Percentiles rank a stretch among this genome's conserved stretches.
Evolutionary conservation across 2,329 filamentous ascomycete species (phyloP).

Genomic region (Corynespora cassiicola): DNA sequence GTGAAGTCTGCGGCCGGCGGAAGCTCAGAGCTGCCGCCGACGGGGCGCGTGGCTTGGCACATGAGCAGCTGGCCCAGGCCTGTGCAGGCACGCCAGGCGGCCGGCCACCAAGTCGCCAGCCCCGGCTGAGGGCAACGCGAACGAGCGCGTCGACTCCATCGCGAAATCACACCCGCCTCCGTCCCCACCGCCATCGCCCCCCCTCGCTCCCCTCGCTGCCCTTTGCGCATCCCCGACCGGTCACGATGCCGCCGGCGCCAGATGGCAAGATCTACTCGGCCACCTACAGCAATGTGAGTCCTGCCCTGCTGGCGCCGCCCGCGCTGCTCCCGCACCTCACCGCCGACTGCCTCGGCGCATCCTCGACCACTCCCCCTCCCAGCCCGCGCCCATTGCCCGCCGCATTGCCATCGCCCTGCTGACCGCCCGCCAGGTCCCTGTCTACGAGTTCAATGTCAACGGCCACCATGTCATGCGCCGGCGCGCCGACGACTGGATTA

Average conservation of each 20-base stretch:
- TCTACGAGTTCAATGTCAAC: slow-evolving; percentile 91
- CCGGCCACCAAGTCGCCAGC: too few species aligned
- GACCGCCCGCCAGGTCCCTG: slow-evolving; percentile 72
- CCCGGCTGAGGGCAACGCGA: background rate
- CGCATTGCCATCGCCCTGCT: slow-evolving; percentile 16
- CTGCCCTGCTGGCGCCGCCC: background rate
- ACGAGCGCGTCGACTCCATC: slow-evolving; percentile 18
- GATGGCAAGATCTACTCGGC: slow-evolving; percentile 65
- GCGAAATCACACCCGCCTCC: slow-evolving; percentile 19
- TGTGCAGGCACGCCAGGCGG: too few species aligned
- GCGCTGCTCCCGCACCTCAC: slow-evolving; percentile 3
- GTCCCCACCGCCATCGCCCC: background rate
- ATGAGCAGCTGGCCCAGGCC: too few species aligned
- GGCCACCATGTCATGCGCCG: slow-evolving; percentile 95
- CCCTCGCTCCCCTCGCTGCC: background rate
- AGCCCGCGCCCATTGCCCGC: slow-evolving; percentile 1
- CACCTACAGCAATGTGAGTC: slow-evolving; percentile 66
- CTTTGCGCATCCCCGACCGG: slow-evolving; percentile 6
- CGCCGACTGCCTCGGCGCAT: too few species aligned
- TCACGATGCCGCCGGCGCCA: slow-evolving; percentile 45
- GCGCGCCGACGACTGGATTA: slow-evolving; percentile 94
- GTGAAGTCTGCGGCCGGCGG: slow-evolving; percentile 20
- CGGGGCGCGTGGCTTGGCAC: slow-evolving; percentile 8
- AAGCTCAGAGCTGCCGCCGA: too few species aligned
- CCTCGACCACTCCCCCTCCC: background rate